These are phyloP conservation scores for Tephrocybe rancida DNA, from an alignment of 768 basidiomycete genomes.

Conservation along the genomic window DNA sequence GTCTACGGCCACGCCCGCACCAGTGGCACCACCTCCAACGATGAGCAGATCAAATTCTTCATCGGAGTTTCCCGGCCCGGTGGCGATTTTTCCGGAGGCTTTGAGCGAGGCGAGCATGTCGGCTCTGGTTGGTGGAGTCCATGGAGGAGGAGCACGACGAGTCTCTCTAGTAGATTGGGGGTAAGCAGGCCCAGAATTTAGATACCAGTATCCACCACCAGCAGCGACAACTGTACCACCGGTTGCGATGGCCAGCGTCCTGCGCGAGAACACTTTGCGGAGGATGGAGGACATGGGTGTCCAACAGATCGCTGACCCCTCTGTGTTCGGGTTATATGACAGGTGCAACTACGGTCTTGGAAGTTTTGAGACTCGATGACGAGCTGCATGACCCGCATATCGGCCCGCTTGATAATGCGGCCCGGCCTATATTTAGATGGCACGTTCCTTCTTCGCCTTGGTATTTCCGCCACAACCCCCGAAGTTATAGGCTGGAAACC, in stretches of 20 bases:
- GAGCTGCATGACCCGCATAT: too few species aligned
- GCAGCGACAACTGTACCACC: conserved; percentile 54
- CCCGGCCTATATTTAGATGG: too few species aligned
- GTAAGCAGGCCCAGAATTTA: conserved; percentile 74
- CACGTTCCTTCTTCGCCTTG: too few species aligned
- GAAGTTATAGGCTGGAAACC: too few species aligned
- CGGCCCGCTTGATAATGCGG: too few species aligned
- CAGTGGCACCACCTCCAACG: conserved; percentile 95
- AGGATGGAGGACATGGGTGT: conserved; percentile 28
- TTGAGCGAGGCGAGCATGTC: conserved; percentile 65
- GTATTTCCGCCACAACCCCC: too few species aligned
- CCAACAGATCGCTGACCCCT: too few species aligned
- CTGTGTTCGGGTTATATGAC: too few species aligned
- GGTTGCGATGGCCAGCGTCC: conserved; percentile 53
- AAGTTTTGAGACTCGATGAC: too few species aligned
- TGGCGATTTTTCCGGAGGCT: conserved; percentile 36
- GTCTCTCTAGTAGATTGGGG: conserved; percentile 64
- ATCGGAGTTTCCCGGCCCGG: conserved; percentile 29
- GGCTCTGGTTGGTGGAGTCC: conserved; percentile 74
- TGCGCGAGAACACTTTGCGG: conserved; percentile 52
- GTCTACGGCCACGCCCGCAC: conserved; percentile 95
- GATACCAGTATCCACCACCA: conserved; percentile 68
- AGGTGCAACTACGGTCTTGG: too few species aligned
- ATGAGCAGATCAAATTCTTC: conserved; percentile 79
- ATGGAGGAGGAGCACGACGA: conserved; percentile 74